Evolutionary conservation across 495 filamentous ascomycete species (phyloP).

Genomic region (Bacidia rubella): DNA sequence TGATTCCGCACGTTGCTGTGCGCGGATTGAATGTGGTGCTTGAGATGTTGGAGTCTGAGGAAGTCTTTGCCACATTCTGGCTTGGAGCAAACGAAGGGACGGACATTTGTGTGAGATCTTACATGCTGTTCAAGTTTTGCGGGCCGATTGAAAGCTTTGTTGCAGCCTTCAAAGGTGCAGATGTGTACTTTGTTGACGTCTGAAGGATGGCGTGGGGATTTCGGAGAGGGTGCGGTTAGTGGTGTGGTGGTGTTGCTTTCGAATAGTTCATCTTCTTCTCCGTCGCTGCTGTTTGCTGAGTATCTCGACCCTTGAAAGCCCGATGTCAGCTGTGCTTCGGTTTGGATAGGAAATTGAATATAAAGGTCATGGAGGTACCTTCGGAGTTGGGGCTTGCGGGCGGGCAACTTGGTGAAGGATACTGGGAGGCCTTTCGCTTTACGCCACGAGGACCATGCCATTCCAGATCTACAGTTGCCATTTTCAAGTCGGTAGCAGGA

Average conservation of each 20-base stretch:
- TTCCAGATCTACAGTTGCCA: neutral
- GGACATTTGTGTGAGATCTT: conserved; percentile 66
- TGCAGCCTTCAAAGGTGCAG: conserved; percentile 57
- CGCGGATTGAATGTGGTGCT: conserved; percentile 66
- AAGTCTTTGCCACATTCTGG: conserved; percentile 68
- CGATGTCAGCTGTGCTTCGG: neutral
- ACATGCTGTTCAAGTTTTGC: conserved; percentile 66
- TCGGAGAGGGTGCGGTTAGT: conserved; percentile 16
- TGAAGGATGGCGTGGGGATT: conserved; percentile 37
- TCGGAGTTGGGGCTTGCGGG: neutral
- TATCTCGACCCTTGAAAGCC: neutral
- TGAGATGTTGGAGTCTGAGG: conserved; percentile 64
- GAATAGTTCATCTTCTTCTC: neutral
- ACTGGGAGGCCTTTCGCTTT: neutral
- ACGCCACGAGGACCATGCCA: neutral
- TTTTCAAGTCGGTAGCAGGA: too few relatives aligned
- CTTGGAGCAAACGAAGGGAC: conserved; percentile 55
- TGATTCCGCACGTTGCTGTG: conserved; percentile 62
- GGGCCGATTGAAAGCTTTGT: conserved; percentile 77
- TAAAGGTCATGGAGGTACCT: neutral
- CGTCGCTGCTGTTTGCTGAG: neutral
- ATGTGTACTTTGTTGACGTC: conserved; percentile 52
- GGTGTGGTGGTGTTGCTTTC: conserved; percentile 9
- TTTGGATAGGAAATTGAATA: neutral
- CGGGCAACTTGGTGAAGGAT: neutral